phyloP scores from a whole-genome alignment of 2,329 filamentous ascomycete species.

The Alternaria sp. region DNA sequence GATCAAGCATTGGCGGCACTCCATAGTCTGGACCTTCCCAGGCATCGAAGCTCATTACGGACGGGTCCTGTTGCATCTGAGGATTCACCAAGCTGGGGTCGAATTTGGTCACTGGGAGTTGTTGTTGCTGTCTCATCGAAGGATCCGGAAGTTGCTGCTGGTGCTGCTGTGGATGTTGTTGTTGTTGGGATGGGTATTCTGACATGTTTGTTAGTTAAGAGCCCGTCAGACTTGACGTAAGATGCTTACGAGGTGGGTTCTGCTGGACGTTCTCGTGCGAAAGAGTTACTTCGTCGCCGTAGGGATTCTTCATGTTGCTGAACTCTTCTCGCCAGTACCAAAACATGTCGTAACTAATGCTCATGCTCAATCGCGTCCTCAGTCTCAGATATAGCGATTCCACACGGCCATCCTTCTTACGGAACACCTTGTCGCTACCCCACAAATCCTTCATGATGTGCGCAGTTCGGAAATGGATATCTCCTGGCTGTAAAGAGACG shows the following conservation, averaged over 20 bases:
- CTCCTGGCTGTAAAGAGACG: conserved; percentile 42
- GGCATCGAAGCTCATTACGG: conserved; percentile 33
- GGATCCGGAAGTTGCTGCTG: conserved; percentile 21
- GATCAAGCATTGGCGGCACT: conserved; percentile 39
- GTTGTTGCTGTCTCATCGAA: conserved; percentile 21
- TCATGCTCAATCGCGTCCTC: conserved; percentile 45
- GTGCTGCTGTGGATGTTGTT: conserved; percentile 1
- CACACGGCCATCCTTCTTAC: conserved; percentile 38
- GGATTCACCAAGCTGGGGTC: conserved; percentile 32
- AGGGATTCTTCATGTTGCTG: conserved; percentile 45
- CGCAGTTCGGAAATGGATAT: conserved; percentile 37
- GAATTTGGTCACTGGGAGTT: conserved; percentile 32
- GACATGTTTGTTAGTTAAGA: conserved; percentile 15
- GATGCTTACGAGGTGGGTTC: conserved; percentile 37
- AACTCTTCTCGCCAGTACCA: conserved; percentile 50
- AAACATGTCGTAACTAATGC: conserved; percentile 48
- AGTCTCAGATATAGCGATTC: conserved; percentile 42
- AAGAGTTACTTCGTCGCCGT: conserved; percentile 36
- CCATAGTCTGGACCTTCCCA: conserved; percentile 39
- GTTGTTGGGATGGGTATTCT: conserved; percentile 25
- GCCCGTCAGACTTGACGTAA: background rate
- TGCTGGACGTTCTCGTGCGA: conserved; percentile 32
- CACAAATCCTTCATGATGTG: conserved; percentile 45
- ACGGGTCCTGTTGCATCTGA: conserved; percentile 26
- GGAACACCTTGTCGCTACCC: conserved; percentile 42